Conservation (phyloP, 1,284 basidiomycete species). For the Sporisorium scitamineum region DNA sequence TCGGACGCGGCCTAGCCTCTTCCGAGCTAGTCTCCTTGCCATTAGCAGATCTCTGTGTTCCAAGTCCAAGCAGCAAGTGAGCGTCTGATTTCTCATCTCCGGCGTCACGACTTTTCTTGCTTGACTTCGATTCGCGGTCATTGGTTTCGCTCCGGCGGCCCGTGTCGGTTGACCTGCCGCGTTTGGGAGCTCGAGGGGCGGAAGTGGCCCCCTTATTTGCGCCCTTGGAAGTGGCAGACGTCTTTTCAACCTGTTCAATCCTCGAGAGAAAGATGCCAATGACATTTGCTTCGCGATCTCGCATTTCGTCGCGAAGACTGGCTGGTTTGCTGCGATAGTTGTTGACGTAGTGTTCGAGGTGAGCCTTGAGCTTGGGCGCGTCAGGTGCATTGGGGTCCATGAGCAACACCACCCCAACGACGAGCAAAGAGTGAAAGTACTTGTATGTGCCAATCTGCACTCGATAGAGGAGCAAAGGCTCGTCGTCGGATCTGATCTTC, state of each 20-base stretch:
- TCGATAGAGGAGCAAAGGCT: slow-evolving; percentile 37
- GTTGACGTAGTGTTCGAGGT: slow-evolving; percentile 48
- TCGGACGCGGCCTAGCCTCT: not conserved
- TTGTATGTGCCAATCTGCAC: slow-evolving; percentile 59
- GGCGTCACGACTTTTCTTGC: slow-evolving; percentile 25
- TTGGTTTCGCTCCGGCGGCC: slow-evolving; percentile 10
- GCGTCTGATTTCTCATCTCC: slow-evolving; percentile 42
- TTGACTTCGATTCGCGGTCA: slow-evolving; percentile 14
- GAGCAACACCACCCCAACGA: slow-evolving; percentile 57
- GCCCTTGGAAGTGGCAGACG: slow-evolving; percentile 6
- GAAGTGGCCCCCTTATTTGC: not conserved
- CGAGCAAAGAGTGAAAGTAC: slow-evolving; percentile 61
- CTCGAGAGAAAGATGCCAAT: slow-evolving; percentile 53
- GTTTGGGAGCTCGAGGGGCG: slow-evolving; percentile 14
- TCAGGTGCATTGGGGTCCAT: slow-evolving; percentile 54
- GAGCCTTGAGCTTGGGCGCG: slow-evolving; percentile 46
- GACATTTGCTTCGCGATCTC: slow-evolving; percentile 56
- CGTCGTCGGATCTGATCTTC: slow-evolving; percentile 18
- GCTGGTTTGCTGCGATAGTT: slow-evolving; percentile 18
- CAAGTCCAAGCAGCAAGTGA: slow-evolving; percentile 39
- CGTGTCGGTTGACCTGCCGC: slow-evolving; percentile 30
- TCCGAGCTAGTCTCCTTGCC: slow-evolving; percentile 5
- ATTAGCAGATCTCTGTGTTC: slow-evolving; percentile 6
- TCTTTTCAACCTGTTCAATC: slow-evolving; percentile 48
- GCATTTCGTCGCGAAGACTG: slow-evolving; percentile 53